Evolutionary conservation across 2,329 filamentous ascomycete genomes (phyloP).

Genomic region (Diaporthe vexans): DNA sequence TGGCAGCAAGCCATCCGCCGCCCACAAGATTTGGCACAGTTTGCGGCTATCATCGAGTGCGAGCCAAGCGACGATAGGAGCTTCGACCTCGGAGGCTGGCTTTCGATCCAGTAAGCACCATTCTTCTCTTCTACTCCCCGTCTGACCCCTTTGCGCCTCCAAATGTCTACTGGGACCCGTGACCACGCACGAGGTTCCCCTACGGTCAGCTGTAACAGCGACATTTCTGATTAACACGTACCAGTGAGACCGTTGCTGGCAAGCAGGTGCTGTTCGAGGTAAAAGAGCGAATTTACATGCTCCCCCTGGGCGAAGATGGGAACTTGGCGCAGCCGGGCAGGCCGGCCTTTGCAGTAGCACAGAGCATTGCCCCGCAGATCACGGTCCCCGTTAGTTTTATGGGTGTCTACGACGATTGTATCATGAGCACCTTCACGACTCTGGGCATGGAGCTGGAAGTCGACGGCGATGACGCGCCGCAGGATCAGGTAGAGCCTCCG

Average conservation of each 20-base stretch:
- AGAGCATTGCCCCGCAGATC: slow-evolving; percentile 50
- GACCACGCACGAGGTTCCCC: too few species aligned
- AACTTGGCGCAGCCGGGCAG: slow-evolving; percentile 44
- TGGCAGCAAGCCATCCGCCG: slow-evolving; percentile 55
- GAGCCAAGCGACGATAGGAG: slow-evolving; percentile 53
- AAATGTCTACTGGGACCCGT: too few species aligned
- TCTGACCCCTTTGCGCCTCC: too few species aligned
- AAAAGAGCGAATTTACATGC: slow-evolving; percentile 57
- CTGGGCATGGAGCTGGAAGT: slow-evolving; percentile 30
- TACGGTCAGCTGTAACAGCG: too few species aligned
- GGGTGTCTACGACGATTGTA: slow-evolving; percentile 60
- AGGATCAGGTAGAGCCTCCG: slow-evolving; percentile 3
- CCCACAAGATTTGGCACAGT: slow-evolving; percentile 45
- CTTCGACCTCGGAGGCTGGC: slow-evolving; percentile 62
- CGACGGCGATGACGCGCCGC: too few species aligned
- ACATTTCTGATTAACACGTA: too few species aligned
- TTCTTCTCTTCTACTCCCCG: too few species aligned
- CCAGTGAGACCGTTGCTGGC: slow-evolving; percentile 43
- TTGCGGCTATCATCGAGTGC: slow-evolving; percentile 56
- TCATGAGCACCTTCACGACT: slow-evolving; percentile 60
- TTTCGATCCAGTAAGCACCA: slow-evolving; percentile 51
- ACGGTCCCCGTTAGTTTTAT: slow-evolving; percentile 61
- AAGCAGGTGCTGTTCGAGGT: slow-evolving; percentile 60
- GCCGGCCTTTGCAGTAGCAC: slow-evolving; percentile 43
- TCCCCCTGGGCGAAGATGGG: slow-evolving; percentile 54